phyloP scores from a whole-genome alignment of 2,329 filamentous ascomycete species.

The Hirsutella minnesotensis region DNA sequence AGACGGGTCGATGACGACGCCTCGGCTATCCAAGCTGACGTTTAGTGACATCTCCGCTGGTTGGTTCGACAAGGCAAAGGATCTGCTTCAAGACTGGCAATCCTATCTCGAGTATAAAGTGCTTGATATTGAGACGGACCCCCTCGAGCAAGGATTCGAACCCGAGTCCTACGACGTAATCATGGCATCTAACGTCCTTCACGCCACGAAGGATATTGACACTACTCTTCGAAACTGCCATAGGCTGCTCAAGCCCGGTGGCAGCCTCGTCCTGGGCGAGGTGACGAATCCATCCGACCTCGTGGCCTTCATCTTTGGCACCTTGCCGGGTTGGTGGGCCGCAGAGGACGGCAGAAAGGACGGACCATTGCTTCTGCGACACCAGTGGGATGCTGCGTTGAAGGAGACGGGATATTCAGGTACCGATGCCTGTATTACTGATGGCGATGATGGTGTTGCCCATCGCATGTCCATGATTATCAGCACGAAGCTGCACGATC shows the following conservation, averaged over 20 bases:
- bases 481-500: constrained; percentile 1
- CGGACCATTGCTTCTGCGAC: neutral
- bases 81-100: neutral
- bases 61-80: constrained; percentile 1
- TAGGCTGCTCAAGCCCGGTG: constrained; percentile 1
- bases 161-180: constrained; percentile 1
- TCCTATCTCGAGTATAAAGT: constrained; percentile 1
- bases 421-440: neutral
- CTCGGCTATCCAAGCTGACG: neutral
- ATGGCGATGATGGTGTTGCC: neutral
- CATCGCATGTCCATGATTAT: constrained; percentile 1
- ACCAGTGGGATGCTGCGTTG: neutral
- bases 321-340: constrained; percentile 1
- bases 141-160: constrained; percentile 1
- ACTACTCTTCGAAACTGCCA: neutral
- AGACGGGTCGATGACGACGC: neutral
- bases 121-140: constrained; percentile 1
- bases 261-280: constrained; percentile 1
- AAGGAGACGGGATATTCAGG: neutral
- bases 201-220: neutral
- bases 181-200: constrained; percentile 1
- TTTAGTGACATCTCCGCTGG: constrained; percentile 2
- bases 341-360: constrained; percentile 1
- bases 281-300: neutral
- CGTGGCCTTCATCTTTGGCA: neutral